A percentile compares a stretch with the other conserved stretches of the same genome.
Conservation (phyloP, 768 basidiomycete genomes). For the Suillus occidentalis region DNA sequence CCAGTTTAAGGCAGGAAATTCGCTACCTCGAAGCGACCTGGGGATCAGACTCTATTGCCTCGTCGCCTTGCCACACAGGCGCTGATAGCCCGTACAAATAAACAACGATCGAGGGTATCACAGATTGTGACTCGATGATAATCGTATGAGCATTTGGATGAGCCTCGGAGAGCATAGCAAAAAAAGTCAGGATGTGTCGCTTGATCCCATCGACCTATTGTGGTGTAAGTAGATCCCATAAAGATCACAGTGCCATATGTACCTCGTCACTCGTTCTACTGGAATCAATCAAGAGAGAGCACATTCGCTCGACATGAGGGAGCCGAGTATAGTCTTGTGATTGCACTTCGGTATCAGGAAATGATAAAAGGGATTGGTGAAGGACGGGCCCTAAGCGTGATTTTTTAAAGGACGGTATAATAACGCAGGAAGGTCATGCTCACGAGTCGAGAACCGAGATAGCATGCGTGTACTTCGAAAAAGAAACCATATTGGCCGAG, state of each 20-base stretch:
- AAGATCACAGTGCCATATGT: conserved; percentile 13
- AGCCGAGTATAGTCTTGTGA: conserved; percentile 31
- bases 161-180: conserved; percentile 39
- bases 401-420: neutral
- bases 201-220: conserved; percentile 38
- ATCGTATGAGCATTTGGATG: conserved; percentile 40
- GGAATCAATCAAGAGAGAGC: conserved; percentile 47
- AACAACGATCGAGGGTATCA: conserved; percentile 66
- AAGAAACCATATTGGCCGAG: conserved; percentile 55
- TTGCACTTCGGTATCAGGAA: conserved; percentile 29
- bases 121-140: conserved; percentile 46
- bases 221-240: conserved; percentile 1
- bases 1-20: neutral
- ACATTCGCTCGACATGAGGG: conserved; percentile 49
- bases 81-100: conserved; percentile 53
- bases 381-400: conserved; percentile 41
- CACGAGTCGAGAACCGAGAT: conserved; percentile 54
- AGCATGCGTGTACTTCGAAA: conserved; percentile 49
- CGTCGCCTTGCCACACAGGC: conserved; percentile 68
- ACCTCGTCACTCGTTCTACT: conserved; percentile 44
- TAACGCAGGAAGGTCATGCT: conserved; percentile 24
- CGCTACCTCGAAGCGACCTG: conserved; percentile 29
- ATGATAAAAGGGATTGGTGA: conserved; percentile 43
- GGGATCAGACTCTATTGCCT: conserved; percentile 38
- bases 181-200: conserved; percentile 38